Base-by-base conservation (phyloP, 352 stramenopile genomes). In the Pythium guiyangense region DNA sequence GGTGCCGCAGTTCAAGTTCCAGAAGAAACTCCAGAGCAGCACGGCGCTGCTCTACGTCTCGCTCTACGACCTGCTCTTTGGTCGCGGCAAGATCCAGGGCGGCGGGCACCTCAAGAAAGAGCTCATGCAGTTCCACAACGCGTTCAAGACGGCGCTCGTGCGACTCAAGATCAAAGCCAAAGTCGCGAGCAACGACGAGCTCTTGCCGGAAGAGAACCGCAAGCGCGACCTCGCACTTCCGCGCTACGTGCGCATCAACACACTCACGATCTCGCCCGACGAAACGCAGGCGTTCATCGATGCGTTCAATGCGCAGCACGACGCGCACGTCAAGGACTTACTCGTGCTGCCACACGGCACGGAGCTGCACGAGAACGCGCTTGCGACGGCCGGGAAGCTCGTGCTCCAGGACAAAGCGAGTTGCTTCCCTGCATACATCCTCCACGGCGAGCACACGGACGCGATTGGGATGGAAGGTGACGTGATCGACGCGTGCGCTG, bases 341-440 rank as follows among this genome's bases (percentile, higher is more conserved):
- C 72, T 99, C 3, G 92, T 97, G 20, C 60, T 98, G n/a, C 82
- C 89, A 34, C 80, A 89, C 2, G 75, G 77, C 20, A 97, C 79
- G 27, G 88, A 96, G 77, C 70, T 96, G 52, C 74, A 95, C 61
- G 84, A 91, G 48, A 83, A 96, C 57, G 62, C 66, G 37, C 72
- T 95, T 37, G 89, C 96, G 34, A 83, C 77, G 37, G 74, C 57
- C 20, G 91, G 95, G 15, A 91, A 94, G 45, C 62, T 99, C 6
- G 76, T 98, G 34, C 69, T 98, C 39, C 96, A 99, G 77, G 97
- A 99, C 70, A 99, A 99, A 60, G 94, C 88, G 49, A 98, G 86
- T 74, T 99, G 97, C 71, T 98, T 99, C 69, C 94, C 96, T 2
- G 96, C 96, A 15, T 87, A 98, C 44, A 96, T 96, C 49, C 74